Evolutionary conservation across 495 filamentous ascomycete genomes (phyloP).

Genomic region (Sphaerosporella brunnea): DNA sequence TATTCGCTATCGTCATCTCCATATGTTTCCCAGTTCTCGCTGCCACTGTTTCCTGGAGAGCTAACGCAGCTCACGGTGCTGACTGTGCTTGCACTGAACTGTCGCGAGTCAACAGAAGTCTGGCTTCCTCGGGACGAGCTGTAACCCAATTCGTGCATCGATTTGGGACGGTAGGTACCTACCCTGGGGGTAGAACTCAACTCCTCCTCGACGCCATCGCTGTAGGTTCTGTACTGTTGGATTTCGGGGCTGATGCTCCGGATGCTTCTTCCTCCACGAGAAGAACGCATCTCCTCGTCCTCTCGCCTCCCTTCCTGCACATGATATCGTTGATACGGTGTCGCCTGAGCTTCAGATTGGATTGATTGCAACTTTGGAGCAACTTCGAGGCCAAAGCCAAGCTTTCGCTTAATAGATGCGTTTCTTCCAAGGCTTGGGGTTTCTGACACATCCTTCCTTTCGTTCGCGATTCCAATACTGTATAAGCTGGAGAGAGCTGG

Average conservation of each 20-base stretch:
- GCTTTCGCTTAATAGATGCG: slow-evolving; percentile 1
- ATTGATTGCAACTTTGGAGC: neutral
- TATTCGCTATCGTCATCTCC: slow-evolving; percentile 13
- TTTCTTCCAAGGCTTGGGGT: neutral
- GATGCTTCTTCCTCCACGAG: slow-evolving; percentile 4
- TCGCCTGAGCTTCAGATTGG: neutral
- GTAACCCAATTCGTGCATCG: neutral
- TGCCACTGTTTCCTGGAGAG: slow-evolving; percentile 10
- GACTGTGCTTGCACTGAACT: neutral
- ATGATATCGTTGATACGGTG: neutral
- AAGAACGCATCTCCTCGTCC: neutral
- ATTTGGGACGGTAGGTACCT: neutral
- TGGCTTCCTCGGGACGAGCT: neutral
- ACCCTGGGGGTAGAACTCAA: neutral
- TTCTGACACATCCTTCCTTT: neutral
- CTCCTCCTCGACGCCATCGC: neutral
- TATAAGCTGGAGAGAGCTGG: no score
- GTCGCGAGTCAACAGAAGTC: neutral
- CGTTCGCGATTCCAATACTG: no score
- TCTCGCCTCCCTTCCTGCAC: neutral
- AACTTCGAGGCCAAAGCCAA: neutral
- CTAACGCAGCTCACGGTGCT: slow-evolving; percentile 2
- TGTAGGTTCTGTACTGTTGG: neutral
- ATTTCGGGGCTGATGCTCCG: slow-evolving; percentile 5
- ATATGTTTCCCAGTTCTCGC: slow-evolving; percentile 22